phyloP scores from a whole-genome alignment of 2,329 filamentous ascomycete species.

The Pseudogymnoascus sp. region DNA sequence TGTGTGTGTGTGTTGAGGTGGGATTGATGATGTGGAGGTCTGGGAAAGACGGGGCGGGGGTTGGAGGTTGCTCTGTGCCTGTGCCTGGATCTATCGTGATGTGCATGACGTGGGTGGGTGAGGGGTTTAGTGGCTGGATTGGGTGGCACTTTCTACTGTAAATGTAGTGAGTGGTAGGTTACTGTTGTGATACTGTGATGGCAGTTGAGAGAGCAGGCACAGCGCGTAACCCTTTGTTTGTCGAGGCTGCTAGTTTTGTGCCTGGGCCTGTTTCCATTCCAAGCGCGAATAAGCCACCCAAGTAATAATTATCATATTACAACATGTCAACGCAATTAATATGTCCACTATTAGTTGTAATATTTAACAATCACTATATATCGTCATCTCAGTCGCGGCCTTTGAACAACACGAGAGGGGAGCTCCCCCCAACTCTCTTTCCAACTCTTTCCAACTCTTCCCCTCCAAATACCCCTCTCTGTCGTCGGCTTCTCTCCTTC shows the following conservation, averaged over 20 bases:
- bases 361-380: background rate
- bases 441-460: too few relatives aligned
- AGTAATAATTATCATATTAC: background rate
- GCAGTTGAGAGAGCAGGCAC: background rate
- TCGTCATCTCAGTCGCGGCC: background rate
- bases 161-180: background rate
- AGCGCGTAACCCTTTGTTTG: too few relatives aligned
- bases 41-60: background rate
- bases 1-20: slow-evolving; percentile 27
- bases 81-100: background rate
- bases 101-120: background rate
- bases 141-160: background rate
- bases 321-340: background rate
- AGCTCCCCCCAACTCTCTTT: background rate
- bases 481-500: background rate
- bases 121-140: background rate
- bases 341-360: background rate
- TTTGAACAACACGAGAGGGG: background rate
- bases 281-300: too few relatives aligned
- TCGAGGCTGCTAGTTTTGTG: too few relatives aligned
- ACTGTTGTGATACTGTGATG: background rate
- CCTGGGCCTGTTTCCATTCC: too few relatives aligned
- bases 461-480: background rate
- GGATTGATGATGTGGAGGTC: slow-evolving; percentile 20
- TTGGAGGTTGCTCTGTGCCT: background rate